Base-by-base conservation (phyloP, 108 stramenopile species). In the Cyclotella sp. region DNA sequence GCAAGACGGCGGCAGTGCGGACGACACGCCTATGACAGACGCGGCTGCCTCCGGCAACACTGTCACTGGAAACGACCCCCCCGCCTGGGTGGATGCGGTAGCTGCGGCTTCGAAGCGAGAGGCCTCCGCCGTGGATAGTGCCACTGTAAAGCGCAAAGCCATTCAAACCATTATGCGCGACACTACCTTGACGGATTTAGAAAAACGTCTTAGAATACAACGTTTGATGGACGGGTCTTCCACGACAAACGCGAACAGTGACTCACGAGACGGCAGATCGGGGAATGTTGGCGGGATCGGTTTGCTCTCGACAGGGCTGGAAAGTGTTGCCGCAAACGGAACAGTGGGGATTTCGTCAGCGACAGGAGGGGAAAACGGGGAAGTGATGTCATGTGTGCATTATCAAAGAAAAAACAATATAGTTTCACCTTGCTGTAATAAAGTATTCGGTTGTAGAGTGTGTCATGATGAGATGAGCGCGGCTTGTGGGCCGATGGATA, bases 391-490 rank as follows among this genome's bases (percentile, higher is more conserved):
- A 7, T 95, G 94, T 71, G 88, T 88, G 22, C 94, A 95, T 67
- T 95, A 95, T 63, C 90, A 91, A 65, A 80, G 94, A 18, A 93
- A 95, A 40, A 91, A 91, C 67, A 85, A 88, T 60, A 78, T 95
- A 10, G 84, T 95, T 12, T 89, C 91, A 0, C 94, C 94, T 18
- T 95, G 94, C 79, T 95, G 94, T 68, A 75, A 77, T 16, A 66
- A 79, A 15, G 67, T 86, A 1, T 91, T 84, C 60, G 94, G 94
- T 19, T 95, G 94, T 40, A 89, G 94, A 7, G 85, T 95, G 22
- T 95, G 94, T 52, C 94, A 95, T 63, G 94, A 95, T 71, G 94
- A 95, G 52, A 70, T 89, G 57, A 84, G 77, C 42, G 63, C 86
- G 5, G 81, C 88, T 11, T 92, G 92, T 78, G 87, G 86, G 0